Conservation (phyloP, 148 eudicot genomes). For the Beta vulgaris region DNA sequence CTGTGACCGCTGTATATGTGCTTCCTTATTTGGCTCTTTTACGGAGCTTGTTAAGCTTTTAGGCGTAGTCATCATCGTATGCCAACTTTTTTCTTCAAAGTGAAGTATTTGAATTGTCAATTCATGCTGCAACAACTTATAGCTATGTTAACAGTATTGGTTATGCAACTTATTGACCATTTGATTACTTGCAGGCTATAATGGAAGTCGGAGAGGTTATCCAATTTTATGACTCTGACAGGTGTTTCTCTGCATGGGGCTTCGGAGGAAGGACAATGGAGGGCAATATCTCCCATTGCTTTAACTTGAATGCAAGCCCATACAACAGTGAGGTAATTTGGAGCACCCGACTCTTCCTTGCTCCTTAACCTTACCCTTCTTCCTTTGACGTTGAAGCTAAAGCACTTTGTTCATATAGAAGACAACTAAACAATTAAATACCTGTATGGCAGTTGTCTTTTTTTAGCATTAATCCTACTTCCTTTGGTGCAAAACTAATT, state of each 20-base stretch:
- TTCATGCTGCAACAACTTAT: background rate
- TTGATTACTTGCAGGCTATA: constrained; percentile 61
- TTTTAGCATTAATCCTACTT: background rate
- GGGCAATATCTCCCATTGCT: constrained; percentile 74
- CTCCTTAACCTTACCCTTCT: background rate
- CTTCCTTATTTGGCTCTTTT: background rate
- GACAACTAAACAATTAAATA: background rate
- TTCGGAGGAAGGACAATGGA: constrained; percentile 59
- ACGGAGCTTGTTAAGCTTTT: background rate
- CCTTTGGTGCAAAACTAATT: background rate
- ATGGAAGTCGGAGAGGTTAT: constrained; percentile 79
- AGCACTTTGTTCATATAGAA: background rate
- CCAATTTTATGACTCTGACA: constrained; percentile 87
- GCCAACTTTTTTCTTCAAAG: background rate
- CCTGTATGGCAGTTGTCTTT: background rate
- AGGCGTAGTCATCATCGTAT: background rate
- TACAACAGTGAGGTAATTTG: constrained; percentile 34
- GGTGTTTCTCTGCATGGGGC: constrained; percentile 89
- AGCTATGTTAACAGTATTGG: too few relatives aligned
- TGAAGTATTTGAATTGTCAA: background rate
- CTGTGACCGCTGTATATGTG: background rate
- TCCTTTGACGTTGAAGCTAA: background rate
- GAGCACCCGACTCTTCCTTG: background rate
- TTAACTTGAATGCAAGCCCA: constrained; percentile 59
- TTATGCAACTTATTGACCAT: background rate